Base-by-base conservation (phyloP, 2,329 filamentous ascomycete genomes). In the Periglandula ipomoeae region DNA sequence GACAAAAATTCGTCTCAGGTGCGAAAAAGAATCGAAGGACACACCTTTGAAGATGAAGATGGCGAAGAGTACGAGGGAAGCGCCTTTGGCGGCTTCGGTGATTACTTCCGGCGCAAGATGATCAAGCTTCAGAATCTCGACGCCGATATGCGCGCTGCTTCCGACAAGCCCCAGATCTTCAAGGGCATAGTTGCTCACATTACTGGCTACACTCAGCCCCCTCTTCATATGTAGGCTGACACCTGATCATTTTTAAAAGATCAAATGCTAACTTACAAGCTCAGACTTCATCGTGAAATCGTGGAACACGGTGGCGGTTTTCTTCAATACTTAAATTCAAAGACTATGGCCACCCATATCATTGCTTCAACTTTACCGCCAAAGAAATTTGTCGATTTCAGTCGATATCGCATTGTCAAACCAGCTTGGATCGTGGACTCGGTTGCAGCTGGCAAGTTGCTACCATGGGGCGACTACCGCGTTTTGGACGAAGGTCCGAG, bases 121-220 rank as follows among this genome's bases (percentile, higher is more conserved):
- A 82, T 95, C 66, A 98, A 98, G 63, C 76, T 98, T 3, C 93
- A 97, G 66, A 98, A 98, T 60, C 78, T 93, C 26, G 93, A 98
- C 67, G 83, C 82, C 8, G 81, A 95, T 47, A 73, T 95, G 40
- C 83, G 91, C 50, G 77, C 85, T 27, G 72, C 79, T 4, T 67
- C 71, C 0, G 82, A 84, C 55, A 88, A 86, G 54, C 88, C 89
- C 9, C 81, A 80, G 53, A 89, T 98, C 46, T 98, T 98, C 73
- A 88, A 85, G 56, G 89, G 89, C 1, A 77, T 97, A 8, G 89
- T 95, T 11, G 89, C 85, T 9, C 88, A 96, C 66, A 85, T 98
- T 22, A 95, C 90, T 58, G 93, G 93, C 44, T 98, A 97, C 63
- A 98, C 93, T 0, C 91, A 97, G 59, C 93, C 93, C 1, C 89